These are phyloP conservation scores for Pseudogymnoascus sp. DNA, from an alignment of 2,329 filamentous ascomycete genomes.

Conservation along the genomic window DNA sequence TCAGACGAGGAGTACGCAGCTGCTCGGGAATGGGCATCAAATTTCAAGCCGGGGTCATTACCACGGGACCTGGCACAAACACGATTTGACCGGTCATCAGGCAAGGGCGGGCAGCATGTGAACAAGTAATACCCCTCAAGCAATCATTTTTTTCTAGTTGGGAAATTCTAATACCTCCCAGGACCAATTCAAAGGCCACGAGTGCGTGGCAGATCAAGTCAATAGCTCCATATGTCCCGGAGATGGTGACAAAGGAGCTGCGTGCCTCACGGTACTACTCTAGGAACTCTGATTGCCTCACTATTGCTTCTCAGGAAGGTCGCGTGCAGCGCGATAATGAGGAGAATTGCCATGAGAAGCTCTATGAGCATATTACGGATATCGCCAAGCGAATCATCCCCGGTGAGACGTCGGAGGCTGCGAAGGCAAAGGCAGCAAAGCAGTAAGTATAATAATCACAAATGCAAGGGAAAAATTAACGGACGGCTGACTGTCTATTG, in stretches of 20 bases:
- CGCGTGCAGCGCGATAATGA: slow-evolving; percentile 24
- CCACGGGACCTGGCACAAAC: slow-evolving; percentile 23
- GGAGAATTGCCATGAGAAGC: slow-evolving; percentile 21
- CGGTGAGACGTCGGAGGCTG: slow-evolving; percentile 37
- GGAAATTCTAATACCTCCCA: slow-evolving; percentile 14
- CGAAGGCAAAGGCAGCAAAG: slow-evolving; percentile 43
- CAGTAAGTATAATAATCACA: slow-evolving; percentile 22
- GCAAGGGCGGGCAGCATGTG: slow-evolving; percentile 29
- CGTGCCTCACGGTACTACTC: slow-evolving; percentile 24
- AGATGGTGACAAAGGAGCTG: slow-evolving; percentile 22
- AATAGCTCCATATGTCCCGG: slow-evolving; percentile 21
- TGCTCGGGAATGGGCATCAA: slow-evolving; percentile 25
- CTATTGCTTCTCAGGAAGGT: slow-evolving; percentile 24
- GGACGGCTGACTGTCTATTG: not conserved
- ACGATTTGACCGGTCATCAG: slow-evolving; percentile 22
- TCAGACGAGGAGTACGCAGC: slow-evolving; percentile 13
- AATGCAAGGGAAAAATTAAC: not conserved
- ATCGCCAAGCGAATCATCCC: slow-evolving; percentile 25
- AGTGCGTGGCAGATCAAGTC: slow-evolving; percentile 24
- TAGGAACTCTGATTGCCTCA: slow-evolving; percentile 22
- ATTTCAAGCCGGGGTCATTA: slow-evolving; percentile 21
- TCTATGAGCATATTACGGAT: slow-evolving; percentile 22
- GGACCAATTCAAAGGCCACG: slow-evolving; percentile 28
- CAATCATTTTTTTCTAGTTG: not conserved
- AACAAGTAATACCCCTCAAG: slow-evolving; percentile 25